Base-by-base conservation (phyloP, 2,329 filamentous ascomycete species). In the Fusarium sterilihyphosum region DNA sequence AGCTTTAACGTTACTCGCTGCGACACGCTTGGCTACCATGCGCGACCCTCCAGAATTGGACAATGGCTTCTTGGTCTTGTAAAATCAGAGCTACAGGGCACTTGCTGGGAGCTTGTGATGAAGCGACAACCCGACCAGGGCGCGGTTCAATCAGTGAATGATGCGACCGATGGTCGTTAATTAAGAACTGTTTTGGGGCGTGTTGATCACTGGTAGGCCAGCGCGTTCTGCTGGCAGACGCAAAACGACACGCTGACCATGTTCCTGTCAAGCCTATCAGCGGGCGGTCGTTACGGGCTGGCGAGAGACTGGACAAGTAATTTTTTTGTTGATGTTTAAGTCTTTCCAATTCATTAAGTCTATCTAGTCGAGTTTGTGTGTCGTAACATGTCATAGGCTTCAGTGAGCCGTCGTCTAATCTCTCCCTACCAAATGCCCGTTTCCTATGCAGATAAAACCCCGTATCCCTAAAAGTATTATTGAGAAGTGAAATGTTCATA, bases 401-500 rank as follows among this genome's bases (percentile, higher is more conserved):
- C 13, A 17, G 18, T 53, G 40, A 47, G 67, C 35, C 46, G 31
- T 38, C 20, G 12, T 65, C 67, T 69, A 53, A 31, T 58, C n/a
- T 50, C 41, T 50, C 65, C 38, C 12, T 8, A 13, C 38, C 46
- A 18, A 16, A 43, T 35, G 29, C 20, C 24, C 16, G 8, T 44
- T 17, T 50, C 20, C 24, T 24, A n/a, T 46, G 10, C 31, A 67
- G 14, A 56, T 18, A 70, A 52, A 18, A 18, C 18, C n/a, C 18
- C 17, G 20, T 49, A 17, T 50, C 54, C 49, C 40, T 61, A 43
- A 38, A 33, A 37, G 29, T 43, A 62, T 71, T 72, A 41, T 52
- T 20, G 13, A 68, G 68, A 72, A 72, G 26, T 56, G 41, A 72
- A 71, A 38, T 26, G 12, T 11, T 20, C 14, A 35, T 70, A 10